Base-by-base conservation (phyloP, 1,284 basidiomycete genomes). In the Cyathus pygmaeus region DNA sequence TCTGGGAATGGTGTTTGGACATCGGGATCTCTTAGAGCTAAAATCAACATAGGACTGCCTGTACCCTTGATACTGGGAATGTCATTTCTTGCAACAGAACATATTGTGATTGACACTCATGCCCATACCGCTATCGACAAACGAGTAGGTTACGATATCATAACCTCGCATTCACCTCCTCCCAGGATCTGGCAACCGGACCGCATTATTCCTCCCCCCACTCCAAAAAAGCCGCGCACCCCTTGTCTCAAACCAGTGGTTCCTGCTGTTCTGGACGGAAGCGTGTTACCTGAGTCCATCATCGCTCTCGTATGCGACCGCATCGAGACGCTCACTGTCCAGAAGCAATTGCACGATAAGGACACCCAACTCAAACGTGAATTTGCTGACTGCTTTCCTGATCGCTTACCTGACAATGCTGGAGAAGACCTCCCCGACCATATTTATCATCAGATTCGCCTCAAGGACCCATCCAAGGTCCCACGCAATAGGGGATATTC, bases 11-110 rank as follows among this genome's bases (percentile, higher is more conserved):
- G 67, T n/a, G 39, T 13, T 24, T 72, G 68, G 69, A 58, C 19
- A n/a, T 71, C 67, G 5, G 31, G 41, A 15, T 31, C 49, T 17
- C 49, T 65, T 54, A 21, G 54, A 24, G 67, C 68, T 30, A 68
- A 72, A 26, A 58, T 75, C 23, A 57, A 56, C 26, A 55, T 24
- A 3, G 59, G 57, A 11, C 49, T 75, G 10, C 65, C 65, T 61
- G 59, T 70, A 59, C 66, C 67, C 1, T 23, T 76, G 3, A 59
- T 77, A 17, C 62, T 76, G 9, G 73, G 76, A 64, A 61, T 71
- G 23, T 68, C 72, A 55, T 76, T 73, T 55, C 61, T 76, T 11
- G 4, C 49, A 6, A 31, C 56, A 11, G 66, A 75, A 57, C 57
- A 61, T 21, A 65, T 76, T 33, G 62, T 76, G 3, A 61, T 73